Conservation (phyloP, 2,329 filamentous ascomycete species). For the Verticillium longisporum region DNA sequence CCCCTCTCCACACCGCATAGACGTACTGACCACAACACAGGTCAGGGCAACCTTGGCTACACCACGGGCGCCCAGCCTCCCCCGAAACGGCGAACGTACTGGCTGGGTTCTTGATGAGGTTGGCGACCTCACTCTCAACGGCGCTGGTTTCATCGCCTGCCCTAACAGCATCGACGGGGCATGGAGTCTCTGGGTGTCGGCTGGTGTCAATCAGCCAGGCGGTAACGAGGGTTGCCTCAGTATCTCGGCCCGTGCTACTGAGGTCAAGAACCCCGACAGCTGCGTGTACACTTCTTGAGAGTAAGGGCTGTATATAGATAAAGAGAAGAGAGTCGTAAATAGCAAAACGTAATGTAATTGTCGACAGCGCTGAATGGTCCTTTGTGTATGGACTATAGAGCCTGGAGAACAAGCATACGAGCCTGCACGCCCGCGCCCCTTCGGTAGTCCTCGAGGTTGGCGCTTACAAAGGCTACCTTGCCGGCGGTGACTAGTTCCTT, state of each 20-base stretch:
- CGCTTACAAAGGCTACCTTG: slow-evolving; percentile 19
- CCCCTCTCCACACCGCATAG: background rate
- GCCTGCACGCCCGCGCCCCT: slow-evolving; percentile 21
- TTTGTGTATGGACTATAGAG: background rate
- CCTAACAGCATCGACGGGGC: slow-evolving; percentile 34
- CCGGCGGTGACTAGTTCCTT: slow-evolving; percentile 22
- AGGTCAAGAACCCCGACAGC: slow-evolving; percentile 21
- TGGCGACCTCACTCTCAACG: slow-evolving; percentile 38
- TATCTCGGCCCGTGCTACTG: slow-evolving; percentile 23
- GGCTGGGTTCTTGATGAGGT: slow-evolving; percentile 37
- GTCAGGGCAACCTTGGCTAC: slow-evolving; percentile 48
- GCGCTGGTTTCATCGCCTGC: slow-evolving; percentile 43
- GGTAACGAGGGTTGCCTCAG: slow-evolving; percentile 28
- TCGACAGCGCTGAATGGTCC: background rate
- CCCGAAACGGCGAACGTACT: slow-evolving; percentile 35
- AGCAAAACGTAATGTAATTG: background rate
- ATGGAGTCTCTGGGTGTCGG: slow-evolving; percentile 31
- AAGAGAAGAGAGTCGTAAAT: background rate
- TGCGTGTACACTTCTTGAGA: slow-evolving; percentile 24
- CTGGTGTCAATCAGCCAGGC: slow-evolving; percentile 25
- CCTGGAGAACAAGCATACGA: slow-evolving; percentile 21
- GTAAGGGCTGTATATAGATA: background rate
- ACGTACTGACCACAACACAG: slow-evolving; percentile 17
- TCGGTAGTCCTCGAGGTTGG: slow-evolving; percentile 23
- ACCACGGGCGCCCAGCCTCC: slow-evolving; percentile 33